Base-by-base conservation (phyloP, 2,329 filamentous ascomycete species). In the Curvularia hawaiiensis region DNA sequence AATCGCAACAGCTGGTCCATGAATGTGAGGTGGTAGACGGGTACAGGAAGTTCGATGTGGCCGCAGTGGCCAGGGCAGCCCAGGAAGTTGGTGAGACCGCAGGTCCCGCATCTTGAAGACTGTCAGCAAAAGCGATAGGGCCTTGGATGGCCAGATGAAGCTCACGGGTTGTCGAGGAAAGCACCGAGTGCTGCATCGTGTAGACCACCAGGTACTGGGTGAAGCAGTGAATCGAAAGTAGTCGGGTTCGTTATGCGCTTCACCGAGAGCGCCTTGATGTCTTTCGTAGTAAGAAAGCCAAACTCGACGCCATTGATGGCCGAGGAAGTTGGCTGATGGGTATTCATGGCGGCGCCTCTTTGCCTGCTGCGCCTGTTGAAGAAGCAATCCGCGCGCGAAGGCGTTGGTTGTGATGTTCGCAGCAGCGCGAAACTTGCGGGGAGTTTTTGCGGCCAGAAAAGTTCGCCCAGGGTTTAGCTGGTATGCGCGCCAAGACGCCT, bases 21-120 rank as follows among this genome's bases (percentile, higher is more conserved):
- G 72, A 97, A 98, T 2, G 92, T 90, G n/a, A 94, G 91, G 77
- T 99, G 94, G 75, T 98, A 99, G 51, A 97, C 91, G 46, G 91
- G 91, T 12, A 93, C 89, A 14, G 95, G 93, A 12, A 99, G 87
- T 69, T 97, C 92, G 75, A 99, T 96, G 74, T 99, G 95, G 52
- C 95, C 96, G 58, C 90, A 86, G 80, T 99, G 96, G 56, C 96
- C 96, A 7, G 94, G 92, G 75, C 96, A 99, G 68, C 86, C 74
- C 22, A 63, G 86, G 72, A 88, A 85, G 60, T 88, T 88, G 71
- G 88, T 90, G 65, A 96, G 84, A 66, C 94, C 91, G 79, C 95
- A 99, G 76, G 95, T 99, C 68, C 92, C 85, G 80, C 95, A 99
- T 73, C 92, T 96, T 55, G 14, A n/a, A 45, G 26, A 20, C 39